A percentile compares a stretch with the other conserved stretches of the same genome.
These are phyloP conservation scores for Gnaphalium uliginosum DNA, from an alignment of 129 eudicot species.

Conservation along the genomic window DNA sequence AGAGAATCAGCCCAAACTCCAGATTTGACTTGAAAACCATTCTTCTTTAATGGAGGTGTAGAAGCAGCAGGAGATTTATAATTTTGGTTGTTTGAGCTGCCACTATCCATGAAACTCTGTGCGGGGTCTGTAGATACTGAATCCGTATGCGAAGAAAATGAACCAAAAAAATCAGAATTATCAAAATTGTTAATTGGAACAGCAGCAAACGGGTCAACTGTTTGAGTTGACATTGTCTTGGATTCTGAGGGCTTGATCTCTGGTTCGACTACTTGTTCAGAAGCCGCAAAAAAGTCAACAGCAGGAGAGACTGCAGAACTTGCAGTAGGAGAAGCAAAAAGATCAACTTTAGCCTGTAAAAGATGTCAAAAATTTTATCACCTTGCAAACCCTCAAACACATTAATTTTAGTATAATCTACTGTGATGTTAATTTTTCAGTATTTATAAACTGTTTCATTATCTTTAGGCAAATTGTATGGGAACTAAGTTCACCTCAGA, in stretches of 20 bases:
- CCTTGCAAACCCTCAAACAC: neutral
- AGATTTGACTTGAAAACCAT: conserved; percentile 84
- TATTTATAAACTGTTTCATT: neutral
- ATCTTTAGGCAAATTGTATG: neutral
- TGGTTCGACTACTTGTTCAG: conserved; percentile 48
- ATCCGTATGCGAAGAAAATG: conserved; percentile 57
- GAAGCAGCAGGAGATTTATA: conserved; percentile 45
- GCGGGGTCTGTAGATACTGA: conserved; percentile 41
- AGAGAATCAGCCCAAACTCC: conserved; percentile 99
- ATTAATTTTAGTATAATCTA: neutral
- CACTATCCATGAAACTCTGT: conserved; percentile 33
- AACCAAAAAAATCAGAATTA: conserved; percentile 70
- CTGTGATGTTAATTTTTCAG: neutral
- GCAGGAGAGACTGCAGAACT: conserved; percentile 54
- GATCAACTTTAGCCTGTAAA: conserved; percentile 66
- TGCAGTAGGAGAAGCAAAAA: conserved; percentile 74
- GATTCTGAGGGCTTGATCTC: conserved; percentile 48
- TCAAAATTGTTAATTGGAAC: conserved; percentile 76
- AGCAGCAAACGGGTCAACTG: conserved; percentile 87
- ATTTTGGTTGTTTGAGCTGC: conserved; percentile 36
- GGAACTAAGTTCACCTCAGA: conserved; percentile 44
- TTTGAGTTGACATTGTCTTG: conserved; percentile 32
- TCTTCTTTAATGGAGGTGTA: conserved; percentile 55
- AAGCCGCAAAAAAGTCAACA: conserved; percentile 72
- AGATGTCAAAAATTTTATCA: conserved; percentile 17